These are phyloP conservation scores for Luffa acutangula DNA, from an alignment of 306 rosid genomes.

Conservation along the genomic window DNA sequence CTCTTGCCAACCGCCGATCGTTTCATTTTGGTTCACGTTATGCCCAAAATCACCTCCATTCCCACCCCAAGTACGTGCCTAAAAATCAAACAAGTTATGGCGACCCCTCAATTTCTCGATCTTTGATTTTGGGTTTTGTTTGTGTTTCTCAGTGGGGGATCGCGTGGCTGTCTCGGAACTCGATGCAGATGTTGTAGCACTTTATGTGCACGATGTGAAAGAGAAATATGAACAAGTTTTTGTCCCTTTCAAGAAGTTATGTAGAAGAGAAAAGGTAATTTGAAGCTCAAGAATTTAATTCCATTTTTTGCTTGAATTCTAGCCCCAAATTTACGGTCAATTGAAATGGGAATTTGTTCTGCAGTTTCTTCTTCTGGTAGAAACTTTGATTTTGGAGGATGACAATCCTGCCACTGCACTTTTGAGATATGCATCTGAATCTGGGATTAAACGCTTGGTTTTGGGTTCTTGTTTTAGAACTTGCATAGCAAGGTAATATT, in stretches of 20 bases:
- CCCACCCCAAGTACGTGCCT: slow-evolving; percentile 53
- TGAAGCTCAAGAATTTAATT: background rate
- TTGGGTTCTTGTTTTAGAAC: slow-evolving; percentile 55
- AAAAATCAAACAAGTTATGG: background rate
- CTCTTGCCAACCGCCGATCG: slow-evolving; percentile 57
- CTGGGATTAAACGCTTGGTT: slow-evolving; percentile 45
- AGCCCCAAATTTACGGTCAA: background rate
- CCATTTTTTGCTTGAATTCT: background rate
- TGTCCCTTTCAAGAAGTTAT: slow-evolving; percentile 44
- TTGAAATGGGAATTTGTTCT: background rate
- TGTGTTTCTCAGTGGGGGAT: slow-evolving; percentile 47
- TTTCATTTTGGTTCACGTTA: slow-evolving; percentile 72
- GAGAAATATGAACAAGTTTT: slow-evolving; percentile 52
- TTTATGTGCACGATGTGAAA: slow-evolving; percentile 49
- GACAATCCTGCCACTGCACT: slow-evolving; percentile 67
- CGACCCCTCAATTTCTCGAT: background rate
- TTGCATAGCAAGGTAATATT: slow-evolving; percentile 45
- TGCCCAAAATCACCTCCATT: slow-evolving; percentile 60
- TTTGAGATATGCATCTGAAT: slow-evolving; percentile 43
- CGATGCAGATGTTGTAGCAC: slow-evolving; percentile 36
- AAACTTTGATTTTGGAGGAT: slow-evolving; percentile 70
- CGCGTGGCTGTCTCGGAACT: slow-evolving; percentile 46
- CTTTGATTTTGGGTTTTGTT: background rate
- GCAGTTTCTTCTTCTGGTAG: slow-evolving; percentile 41
- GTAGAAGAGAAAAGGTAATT: slow-evolving; percentile 37